Base-by-base conservation (phyloP, 306 rosid genomes). In the Dryas drummondii region DNA sequence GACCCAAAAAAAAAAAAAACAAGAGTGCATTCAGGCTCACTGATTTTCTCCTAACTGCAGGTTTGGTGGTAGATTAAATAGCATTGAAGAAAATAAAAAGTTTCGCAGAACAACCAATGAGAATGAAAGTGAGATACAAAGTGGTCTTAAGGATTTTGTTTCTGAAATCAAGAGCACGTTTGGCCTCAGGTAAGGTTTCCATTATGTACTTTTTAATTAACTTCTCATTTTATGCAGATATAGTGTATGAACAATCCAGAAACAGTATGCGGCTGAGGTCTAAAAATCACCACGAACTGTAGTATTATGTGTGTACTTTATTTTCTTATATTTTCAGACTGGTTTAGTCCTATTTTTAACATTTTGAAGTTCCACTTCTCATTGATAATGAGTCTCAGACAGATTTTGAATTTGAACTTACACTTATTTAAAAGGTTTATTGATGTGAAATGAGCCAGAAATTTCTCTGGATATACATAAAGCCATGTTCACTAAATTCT, bases 31-130 rank as follows among this genome's bases (percentile, higher is more conserved):
- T 32, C 58, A 37, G n/a, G 60, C 70, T 40, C 58, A 48, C 70
- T 70, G 17, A 52, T 55, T 54, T n/a, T 46, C 44, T 53, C 46
- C 47, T 41, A 64, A 68, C 50, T 78, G 66, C 81, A 83, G 86
- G 73, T 76, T 79, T 76, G 83, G 86, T 59, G 86, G 83, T 6
- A 79, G 86, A 75, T 60, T 83, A 74, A 51, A 11, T 42, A 83
- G 83, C 76, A 79, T 83, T 68, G 72, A 66, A 63, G 83, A 83
- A 67, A 83, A 83, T 62, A 47, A 22, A 10, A 83, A 83, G 78
- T 83, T 83, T 51, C 71, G 76, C 13, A 65, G 71, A 72, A 68
- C 74, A 40, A 32, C 49, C 12, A 37, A 66, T 26, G 68, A 70
- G 47, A 68, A 59, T 65, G 67, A 75, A 66, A 67, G 76, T 12